phyloP scores from a whole-genome alignment of 176 grass and related monocot species.

The Neostapfia colusana region DNA sequence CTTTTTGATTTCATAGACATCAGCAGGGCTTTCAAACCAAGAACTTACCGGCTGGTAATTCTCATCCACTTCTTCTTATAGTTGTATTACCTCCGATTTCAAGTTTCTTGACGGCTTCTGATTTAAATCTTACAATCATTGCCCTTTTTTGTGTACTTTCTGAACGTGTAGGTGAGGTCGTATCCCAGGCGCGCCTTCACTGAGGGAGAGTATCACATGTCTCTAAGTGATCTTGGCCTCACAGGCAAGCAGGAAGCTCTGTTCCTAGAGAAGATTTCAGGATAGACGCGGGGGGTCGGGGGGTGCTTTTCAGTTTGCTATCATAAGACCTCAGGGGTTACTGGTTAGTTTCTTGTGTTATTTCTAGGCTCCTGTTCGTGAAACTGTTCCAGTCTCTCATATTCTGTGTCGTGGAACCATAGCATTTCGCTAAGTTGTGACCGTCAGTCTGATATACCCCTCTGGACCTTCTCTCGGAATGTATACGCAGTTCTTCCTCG shows the following conservation, averaged over 20 bases:
- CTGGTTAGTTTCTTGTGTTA: no score
- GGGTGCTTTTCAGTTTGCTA: no score
- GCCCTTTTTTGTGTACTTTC: not conserved
- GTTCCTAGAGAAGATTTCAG: conserved; percentile 81
- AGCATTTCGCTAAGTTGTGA: no score
- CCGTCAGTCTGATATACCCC: no score
- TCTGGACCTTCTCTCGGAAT: no score
- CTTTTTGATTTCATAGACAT: conserved; percentile 95
- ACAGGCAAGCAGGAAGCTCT: conserved; percentile 88
- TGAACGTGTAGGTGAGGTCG: conserved; percentile 67
- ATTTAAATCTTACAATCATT: not conserved
- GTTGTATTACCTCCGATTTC: not conserved
- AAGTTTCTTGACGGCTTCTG: not conserved
- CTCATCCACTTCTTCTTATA: not conserved
- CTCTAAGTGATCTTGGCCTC: conserved; percentile 73
- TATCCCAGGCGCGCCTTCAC: conserved; percentile 82
- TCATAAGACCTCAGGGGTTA: no score
- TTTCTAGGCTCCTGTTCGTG: no score
- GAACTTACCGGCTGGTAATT: conserved; percentile 91
- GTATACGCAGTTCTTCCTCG: no score
- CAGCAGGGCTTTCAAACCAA: conserved; percentile 83
- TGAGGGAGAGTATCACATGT: conserved; percentile 58
- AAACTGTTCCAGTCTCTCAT: no score
- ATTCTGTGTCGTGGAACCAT: no score
- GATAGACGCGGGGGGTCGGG: no score